These are phyloP conservation scores for Psilocybe cubensis DNA, from an alignment of 768 basidiomycete species.

Conservation along the genomic window DNA sequence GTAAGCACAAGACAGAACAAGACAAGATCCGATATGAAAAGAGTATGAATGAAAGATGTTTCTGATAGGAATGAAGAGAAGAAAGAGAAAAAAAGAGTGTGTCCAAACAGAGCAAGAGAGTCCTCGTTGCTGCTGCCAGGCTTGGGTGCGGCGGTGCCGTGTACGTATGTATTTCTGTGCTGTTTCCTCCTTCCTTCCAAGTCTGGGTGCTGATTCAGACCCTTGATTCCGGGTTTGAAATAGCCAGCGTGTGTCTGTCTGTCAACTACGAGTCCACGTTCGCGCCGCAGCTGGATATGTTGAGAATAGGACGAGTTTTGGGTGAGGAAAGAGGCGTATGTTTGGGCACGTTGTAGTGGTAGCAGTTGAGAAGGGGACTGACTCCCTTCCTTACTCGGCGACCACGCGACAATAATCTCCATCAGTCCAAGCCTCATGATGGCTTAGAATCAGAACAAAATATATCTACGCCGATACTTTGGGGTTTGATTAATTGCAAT, in stretches of 20 bases:
- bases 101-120: background rate
- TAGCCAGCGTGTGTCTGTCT: background rate
- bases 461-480: too few species aligned
- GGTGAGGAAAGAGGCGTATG: background rate
- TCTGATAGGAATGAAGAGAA: background rate
- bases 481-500: too few species aligned
- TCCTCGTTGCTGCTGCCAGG: conserved; percentile 12
- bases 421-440: background rate
- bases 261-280: background rate
- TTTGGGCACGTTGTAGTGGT: conserved; percentile 9
- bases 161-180: background rate
- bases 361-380: background rate
- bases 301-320: background rate
- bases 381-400: conserved; percentile 9
- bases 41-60: background rate
- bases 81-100: conserved; percentile 1
- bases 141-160: background rate
- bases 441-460: too few species aligned
- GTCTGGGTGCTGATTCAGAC: background rate
- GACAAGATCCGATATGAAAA: conserved; percentile 7
- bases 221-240: conserved; percentile 4
- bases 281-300: background rate
- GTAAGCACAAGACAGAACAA: background rate
- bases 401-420: conserved; percentile 3
- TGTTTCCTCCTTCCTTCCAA: too few species aligned